Percentiles rank a stretch among this genome's conserved stretches.
Conservation (phyloP, 805 yeast species). For the Candida xiaguanensis region DNA sequence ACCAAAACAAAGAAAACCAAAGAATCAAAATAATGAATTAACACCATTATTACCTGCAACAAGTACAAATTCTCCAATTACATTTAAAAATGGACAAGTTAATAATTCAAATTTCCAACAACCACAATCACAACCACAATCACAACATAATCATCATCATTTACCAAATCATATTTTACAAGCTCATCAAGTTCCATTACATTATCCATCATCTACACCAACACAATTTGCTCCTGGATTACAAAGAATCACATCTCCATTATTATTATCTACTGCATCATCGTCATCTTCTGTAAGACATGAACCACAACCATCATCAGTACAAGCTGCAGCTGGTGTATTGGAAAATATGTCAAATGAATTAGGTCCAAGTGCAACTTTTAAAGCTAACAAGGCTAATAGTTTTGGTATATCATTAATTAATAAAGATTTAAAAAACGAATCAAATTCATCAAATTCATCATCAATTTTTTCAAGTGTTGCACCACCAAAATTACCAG, state of each 20-base stretch:
- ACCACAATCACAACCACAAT: conserved; percentile 2
- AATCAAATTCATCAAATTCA: conserved; percentile 10
- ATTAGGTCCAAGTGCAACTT: conserved; percentile 42
- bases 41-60: conserved; percentile 29
- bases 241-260: conserved; percentile 61
- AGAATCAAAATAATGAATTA: conserved; percentile 13
- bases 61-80: conserved; percentile 6
- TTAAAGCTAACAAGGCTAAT: conserved; percentile 16
- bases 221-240: conserved; percentile 67
- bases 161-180: conserved; percentile 18
- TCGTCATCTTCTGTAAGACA: conserved; percentile 39
- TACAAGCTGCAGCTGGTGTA: conserved; percentile 41
- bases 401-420: conserved; percentile 28
- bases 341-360: conserved; percentile 43
- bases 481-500: conserved; percentile 31
- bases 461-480: conserved; percentile 38
- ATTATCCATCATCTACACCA: conserved; percentile 67
- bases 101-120: neutral
- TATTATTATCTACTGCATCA: conserved; percentile 51
- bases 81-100: conserved; percentile 6
- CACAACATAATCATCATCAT: conserved; percentile 16
- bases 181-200: conserved; percentile 48
- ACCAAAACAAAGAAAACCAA: conserved; percentile 18
- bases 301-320: conserved; percentile 13
- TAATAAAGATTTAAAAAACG: conserved; percentile 20